Evolutionary conservation across 495 filamentous ascomycete genomes (phyloP), one percentile per base, ranked within the genome.

Genomic region (Gamarada debralockiae): DNA sequence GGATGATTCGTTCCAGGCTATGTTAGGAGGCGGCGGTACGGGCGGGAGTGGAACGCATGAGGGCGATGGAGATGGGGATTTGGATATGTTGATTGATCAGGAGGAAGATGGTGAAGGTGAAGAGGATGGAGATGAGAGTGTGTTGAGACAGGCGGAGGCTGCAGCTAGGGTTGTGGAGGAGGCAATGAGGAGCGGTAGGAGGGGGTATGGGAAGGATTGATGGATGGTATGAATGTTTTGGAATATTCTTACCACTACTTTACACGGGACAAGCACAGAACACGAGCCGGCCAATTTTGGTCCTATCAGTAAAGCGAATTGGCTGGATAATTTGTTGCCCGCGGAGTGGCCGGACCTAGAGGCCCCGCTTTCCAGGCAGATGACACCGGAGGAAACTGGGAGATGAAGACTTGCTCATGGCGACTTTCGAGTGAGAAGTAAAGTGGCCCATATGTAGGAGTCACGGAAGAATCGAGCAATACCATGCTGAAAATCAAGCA

Each of bases 31-130:
- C 7, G 31, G 21, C 23, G 24, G 23, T 12, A 18, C 23, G 21
- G 25, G 42, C 6, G 45, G 50, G 13, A 34, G 33, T 10, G 18
- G 29, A 2, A 41, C 23, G 5, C 44, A 29, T 20, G 74, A 65
- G 15, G 44, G 29, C 3, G 73, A 71, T 1, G 67, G 73, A 31
- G 67, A 78, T 50, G 66, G 65, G 29, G 76, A 78, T 56, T 55
- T 80, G 41, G 74, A 77, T 49, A 78, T 79, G 77, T 50, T 80
- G 23, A 75, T 79, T 48, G 73, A 76, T 54, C 34, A 59, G 23
- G 60, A 59, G 14, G 52, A 61, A 12, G 48, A 61, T 29, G 52
- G 44, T 15, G 44, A 47, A 9, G 53, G 50, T n/a, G 40, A 42
- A 31, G 61, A 34, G 22, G 56, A 59, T 8, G 43, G 29, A 4